Evolutionary conservation across 73 alveolate genomes (phyloP).

Genomic region (Tetrahymena borealis): DNA sequence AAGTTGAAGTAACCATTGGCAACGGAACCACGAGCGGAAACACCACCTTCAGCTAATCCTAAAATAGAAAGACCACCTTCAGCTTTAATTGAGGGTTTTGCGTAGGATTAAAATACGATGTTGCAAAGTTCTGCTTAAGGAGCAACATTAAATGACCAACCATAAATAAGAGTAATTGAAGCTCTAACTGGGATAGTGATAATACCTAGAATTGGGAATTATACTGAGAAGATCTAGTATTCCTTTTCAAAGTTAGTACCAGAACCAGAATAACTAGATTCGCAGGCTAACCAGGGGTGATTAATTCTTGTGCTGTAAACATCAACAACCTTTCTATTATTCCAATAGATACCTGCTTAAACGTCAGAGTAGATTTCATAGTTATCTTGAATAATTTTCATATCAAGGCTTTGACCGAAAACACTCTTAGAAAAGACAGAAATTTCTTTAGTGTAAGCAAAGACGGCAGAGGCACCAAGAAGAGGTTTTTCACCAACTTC

Average conservation of each 20-base stretch:
- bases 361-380: neutral
- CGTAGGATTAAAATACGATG: neutral
- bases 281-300: neutral
- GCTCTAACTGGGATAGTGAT: neutral
- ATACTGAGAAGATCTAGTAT: neutral
- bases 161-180: neutral
- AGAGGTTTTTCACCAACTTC: neutral
- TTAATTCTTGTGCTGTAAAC: neutral
- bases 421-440: neutral
- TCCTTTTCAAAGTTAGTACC: neutral
- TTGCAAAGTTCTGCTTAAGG: neutral
- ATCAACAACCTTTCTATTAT: neutral
- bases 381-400: neutral
- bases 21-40: neutral
- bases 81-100: neutral
- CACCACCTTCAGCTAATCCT: neutral
- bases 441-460: neutral
- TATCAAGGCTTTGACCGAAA: neutral
- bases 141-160: neutral
- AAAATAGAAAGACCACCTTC: neutral
- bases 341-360: neutral
- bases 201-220: neutral
- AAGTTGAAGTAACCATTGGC: neutral
- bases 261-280: neutral
- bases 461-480: neutral